phyloP scores from a whole-genome alignment of 108 stramenopile species.

The Stephanodiscus minutulus region DNA sequence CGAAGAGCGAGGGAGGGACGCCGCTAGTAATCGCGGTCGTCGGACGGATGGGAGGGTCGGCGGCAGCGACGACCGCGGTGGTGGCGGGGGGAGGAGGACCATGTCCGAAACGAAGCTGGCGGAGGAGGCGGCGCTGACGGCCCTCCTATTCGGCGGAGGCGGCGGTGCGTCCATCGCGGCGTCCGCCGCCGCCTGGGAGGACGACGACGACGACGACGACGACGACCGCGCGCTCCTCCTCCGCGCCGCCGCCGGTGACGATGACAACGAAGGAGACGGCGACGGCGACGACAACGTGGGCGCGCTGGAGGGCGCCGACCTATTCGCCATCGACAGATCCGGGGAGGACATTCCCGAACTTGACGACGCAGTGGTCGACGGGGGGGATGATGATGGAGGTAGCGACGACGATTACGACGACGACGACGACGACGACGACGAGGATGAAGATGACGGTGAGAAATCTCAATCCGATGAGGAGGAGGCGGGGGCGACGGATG shows the following conservation, averaged over 20 bases:
- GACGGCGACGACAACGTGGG: slow-evolving; percentile 2
- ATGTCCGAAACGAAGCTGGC: slow-evolving; percentile 26
- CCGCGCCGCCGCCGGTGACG: too few relatives aligned
- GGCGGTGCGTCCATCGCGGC: background rate
- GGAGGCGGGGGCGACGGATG: slow-evolving; percentile 7
- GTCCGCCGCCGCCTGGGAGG: background rate
- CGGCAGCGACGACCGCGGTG: background rate
- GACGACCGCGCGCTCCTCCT: background rate
- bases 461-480: slow-evolving; percentile 13
- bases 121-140: slow-evolving; percentile 29
- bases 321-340: slow-evolving; percentile 40
- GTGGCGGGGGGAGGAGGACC: background rate
- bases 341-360: slow-evolving; percentile 34
- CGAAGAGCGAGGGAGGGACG: background rate
- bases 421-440: slow-evolving; percentile 16
- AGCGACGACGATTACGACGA: slow-evolving; percentile 8
- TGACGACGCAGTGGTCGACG: slow-evolving; percentile 6
- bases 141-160: slow-evolving; percentile 23
- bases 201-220: slow-evolving; percentile 8
- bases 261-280: slow-evolving; percentile 4
- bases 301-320: slow-evolving; percentile 19
- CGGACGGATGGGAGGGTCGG: background rate
- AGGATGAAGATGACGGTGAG: slow-evolving; percentile 28
- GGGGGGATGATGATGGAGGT: slow-evolving; percentile 24
- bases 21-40: background rate